Evolutionary conservation across 768 basidiomycete genomes (phyloP).

Genomic region (Amanita brunnescens): DNA sequence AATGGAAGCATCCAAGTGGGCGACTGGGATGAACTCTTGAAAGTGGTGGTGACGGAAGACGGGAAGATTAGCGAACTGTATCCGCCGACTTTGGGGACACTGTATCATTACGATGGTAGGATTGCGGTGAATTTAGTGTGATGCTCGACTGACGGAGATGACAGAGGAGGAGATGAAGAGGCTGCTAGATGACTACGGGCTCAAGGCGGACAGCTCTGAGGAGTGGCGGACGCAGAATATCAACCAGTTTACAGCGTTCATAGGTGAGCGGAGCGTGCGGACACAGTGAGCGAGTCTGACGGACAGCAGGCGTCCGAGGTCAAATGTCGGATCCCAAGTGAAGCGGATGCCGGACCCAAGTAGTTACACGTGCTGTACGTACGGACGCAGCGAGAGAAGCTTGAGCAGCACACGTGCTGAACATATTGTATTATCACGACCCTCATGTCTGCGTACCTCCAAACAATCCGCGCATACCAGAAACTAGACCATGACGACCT

Average conservation of each 20-base stretch:
- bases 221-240: slow-evolving; percentile 32
- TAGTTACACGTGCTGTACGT: background rate
- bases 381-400: background rate
- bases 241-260: slow-evolving; percentile 41
- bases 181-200: slow-evolving; percentile 42
- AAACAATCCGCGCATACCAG: slow-evolving; percentile 63
- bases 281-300: background rate
- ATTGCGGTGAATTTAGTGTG: background rate
- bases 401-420: too few relatives aligned
- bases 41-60: slow-evolving; percentile 36
- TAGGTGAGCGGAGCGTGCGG: slow-evolving; percentile 7
- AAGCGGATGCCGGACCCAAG: too few relatives aligned
- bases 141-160: background rate
- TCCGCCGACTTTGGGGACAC: slow-evolving; percentile 39
- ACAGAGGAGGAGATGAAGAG: slow-evolving; percentile 31
- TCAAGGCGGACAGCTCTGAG: slow-evolving; percentile 27
- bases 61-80: slow-evolving; percentile 39
- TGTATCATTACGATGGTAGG: slow-evolving; percentile 48
- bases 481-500: slow-evolving; percentile 61
- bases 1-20: slow-evolving; percentile 20
- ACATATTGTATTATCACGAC: slow-evolving; percentile 17
- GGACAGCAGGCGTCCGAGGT: background rate
- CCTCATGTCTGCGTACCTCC: slow-evolving; percentile 24
- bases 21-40: slow-evolving; percentile 30
- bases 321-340: background rate